These are phyloP conservation scores for Zangia roseola DNA, from an alignment of 768 basidiomycete species.

Conservation along the genomic window DNA sequence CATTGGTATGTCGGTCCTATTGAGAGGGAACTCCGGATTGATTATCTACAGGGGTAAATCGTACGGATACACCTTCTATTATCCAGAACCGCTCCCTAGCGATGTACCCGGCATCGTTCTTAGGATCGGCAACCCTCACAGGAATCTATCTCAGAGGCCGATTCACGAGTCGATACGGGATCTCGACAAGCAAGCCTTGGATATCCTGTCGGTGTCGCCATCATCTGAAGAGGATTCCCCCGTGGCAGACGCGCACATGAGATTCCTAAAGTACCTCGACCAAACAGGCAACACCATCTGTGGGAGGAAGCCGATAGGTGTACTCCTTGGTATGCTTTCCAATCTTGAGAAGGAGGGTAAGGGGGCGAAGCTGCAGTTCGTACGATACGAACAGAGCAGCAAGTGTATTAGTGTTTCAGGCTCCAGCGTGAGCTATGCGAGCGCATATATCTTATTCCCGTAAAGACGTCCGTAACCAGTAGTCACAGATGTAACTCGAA, in stretches of 20 bases:
- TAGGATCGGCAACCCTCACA: slow-evolving; percentile 41
- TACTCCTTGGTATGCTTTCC: slow-evolving; percentile 77
- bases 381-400: slow-evolving; percentile 92
- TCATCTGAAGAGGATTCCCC: slow-evolving; percentile 39
- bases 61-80: slow-evolving; percentile 88
- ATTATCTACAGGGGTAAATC: slow-evolving; percentile 64
- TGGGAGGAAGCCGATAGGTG: slow-evolving; percentile 93
- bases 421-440: slow-evolving; percentile 96
- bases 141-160: slow-evolving; percentile 46
- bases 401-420: slow-evolving; percentile 64
- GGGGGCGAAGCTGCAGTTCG: slow-evolving; percentile 62
- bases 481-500: background rate
- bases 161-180: slow-evolving; percentile 82
- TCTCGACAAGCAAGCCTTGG: slow-evolving; percentile 87
- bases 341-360: slow-evolving; percentile 46
- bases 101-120: slow-evolving; percentile 48
- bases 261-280: slow-evolving; percentile 66
- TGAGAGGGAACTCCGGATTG: background rate
- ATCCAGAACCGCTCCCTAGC: slow-evolving; percentile 57
- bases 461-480: slow-evolving; percentile 12
- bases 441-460: slow-evolving; percentile 69
- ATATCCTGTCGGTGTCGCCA: slow-evolving; percentile 58
- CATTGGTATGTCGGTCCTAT: slow-evolving; percentile 68
- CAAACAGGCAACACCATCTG: slow-evolving; percentile 94
- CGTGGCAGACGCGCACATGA: slow-evolving; percentile 52